Evolutionary conservation across 2,329 filamentous ascomycete genomes (phyloP).

Genomic region (Neonectria punicea): DNA sequence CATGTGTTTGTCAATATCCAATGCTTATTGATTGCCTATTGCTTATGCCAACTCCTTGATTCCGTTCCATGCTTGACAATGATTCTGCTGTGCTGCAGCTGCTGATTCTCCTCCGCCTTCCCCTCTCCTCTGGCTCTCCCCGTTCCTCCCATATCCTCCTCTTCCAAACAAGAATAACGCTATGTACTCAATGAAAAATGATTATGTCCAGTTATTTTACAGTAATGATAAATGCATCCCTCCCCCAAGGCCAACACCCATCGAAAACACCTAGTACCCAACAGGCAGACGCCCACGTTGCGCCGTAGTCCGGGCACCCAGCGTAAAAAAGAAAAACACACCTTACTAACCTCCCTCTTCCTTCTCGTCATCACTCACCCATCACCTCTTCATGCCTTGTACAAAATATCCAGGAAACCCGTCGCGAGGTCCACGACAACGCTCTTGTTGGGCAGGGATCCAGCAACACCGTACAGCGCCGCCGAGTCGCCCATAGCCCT

Average conservation of each 20-base stretch:
- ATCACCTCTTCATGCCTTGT: slow-evolving; percentile 73
- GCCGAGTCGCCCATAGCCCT: slow-evolving; percentile 82
- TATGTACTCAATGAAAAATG: not conserved
- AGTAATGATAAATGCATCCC: not conserved
- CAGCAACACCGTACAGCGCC: slow-evolving; percentile 93
- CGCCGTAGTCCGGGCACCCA: not conserved
- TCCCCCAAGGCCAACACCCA: not conserved
- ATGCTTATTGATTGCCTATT: not conserved
- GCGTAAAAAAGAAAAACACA: slow-evolving; percentile 8
- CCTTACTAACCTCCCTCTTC: not conserved
- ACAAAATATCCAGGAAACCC: slow-evolving; percentile 92
- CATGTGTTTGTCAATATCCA: not conserved
- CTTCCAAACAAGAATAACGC: not conserved
- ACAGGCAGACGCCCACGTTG: not conserved
- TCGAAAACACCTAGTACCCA: slow-evolving; percentile 11
- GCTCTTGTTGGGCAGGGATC: slow-evolving; percentile 93
- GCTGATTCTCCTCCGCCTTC: not conserved
- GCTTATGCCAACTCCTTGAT: not conserved
- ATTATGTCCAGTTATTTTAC: slow-evolving; percentile 1
- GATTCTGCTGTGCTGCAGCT: not conserved
- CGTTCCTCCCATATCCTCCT: not conserved
- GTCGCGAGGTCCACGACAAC: slow-evolving; percentile 90
- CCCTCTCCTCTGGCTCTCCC: not conserved
- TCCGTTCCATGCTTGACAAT: not conserved
- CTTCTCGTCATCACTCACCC: slow-evolving; percentile 3